Base-by-base conservation (phyloP, 1,284 basidiomycete genomes). In the Boletus semigastroideus region DNA sequence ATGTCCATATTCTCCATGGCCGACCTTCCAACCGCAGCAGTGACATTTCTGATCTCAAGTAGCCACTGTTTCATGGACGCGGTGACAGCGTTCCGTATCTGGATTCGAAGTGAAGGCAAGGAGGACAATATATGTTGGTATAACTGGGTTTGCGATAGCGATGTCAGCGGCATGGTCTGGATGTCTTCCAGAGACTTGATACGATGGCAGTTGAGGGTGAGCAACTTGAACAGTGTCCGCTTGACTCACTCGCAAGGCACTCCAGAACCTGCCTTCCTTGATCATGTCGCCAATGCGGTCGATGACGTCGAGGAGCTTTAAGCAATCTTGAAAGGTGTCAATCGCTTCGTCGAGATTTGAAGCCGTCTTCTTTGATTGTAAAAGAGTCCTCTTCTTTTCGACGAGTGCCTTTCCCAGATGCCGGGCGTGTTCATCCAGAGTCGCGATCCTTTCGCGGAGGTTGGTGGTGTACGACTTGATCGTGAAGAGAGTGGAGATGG, bases 61-160 rank as follows among this genome's bases (percentile, higher is more conserved):
- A 99, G 75, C 97, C 97, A 99, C 56, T 97, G 90, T 69, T 98
- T 99, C 75, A 94, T 90, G 9, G 94, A 92, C 0, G 93, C 89
- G 1, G 92, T 96, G 2, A 99, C 97, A 0, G 92, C 90, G 61
- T 92, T 88, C 67, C 95, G 93, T 65, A 99, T 92, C 59, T 94
- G 90, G 19, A 80, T 76, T 9, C 94, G 87, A 43, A 96, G 78
- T 1, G 94, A 94, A 1, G 97, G 97, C 27, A 99, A 74, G 1
- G 94, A 94, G 0, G 92, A 92, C 25, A 97, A 76, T 59, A 99
- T 80, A 72, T 97, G 88, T 49, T 92, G 88, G 59, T 95, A 96
- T 70, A 99, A 88, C 1, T 95, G 94, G 7, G 94, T 95, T 66
- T 95, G 90, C 5, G 93, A 92, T 49, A 98, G 77, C 1, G 90